These are phyloP conservation scores for Henningerozyma blattae DNA, from an alignment of 805 yeast genomes.

Conservation along the genomic window DNA sequence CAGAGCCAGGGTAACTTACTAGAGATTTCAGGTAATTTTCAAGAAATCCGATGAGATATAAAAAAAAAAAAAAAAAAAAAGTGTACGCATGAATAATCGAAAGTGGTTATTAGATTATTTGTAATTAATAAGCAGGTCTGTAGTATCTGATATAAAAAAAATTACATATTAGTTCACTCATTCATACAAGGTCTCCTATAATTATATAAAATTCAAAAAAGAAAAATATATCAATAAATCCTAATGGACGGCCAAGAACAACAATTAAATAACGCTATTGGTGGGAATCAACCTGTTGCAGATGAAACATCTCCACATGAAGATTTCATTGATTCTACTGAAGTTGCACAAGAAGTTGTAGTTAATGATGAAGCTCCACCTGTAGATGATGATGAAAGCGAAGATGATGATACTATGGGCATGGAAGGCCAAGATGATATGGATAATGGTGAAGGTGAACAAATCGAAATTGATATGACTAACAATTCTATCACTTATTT, in stretches of 20 bases:
- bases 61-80: no score
- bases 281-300: constrained; percentile 1
- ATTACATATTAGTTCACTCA: no score
- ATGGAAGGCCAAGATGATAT: constrained; percentile 20
- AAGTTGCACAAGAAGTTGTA: constrained; percentile 32
- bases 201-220: constrained; percentile 1
- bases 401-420: constrained; percentile 26
- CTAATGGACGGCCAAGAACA: neutral
- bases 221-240: neutral
- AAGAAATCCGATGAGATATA: no score
- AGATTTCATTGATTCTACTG: constrained; percentile 28
- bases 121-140: no score
- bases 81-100: no score
- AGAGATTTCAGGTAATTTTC: no score
- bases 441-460: constrained; percentile 30
- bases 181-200: neutral
- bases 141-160: no score
- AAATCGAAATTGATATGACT: constrained; percentile 70
- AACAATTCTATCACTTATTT: constrained; percentile 86
- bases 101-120: no score
- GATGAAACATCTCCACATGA: constrained; percentile 16
- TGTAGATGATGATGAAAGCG: constrained; percentile 24
- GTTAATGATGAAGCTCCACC: constrained; percentile 20
- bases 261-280: neutral
- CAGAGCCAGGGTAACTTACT: no score